phyloP scores from a whole-genome alignment of 306 rosid species.

The Castanea crenata region DNA sequence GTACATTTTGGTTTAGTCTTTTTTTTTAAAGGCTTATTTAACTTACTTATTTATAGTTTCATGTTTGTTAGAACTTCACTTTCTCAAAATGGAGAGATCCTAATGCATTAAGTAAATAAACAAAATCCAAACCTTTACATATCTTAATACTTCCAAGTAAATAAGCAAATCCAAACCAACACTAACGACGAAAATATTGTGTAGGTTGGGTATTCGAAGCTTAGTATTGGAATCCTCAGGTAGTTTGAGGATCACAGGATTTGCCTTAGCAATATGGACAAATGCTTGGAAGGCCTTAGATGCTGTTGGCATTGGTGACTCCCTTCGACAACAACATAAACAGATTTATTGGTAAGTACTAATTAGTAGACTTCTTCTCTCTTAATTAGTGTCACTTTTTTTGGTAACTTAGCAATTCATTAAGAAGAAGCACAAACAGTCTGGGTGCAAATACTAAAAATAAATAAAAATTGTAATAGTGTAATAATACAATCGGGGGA shows the following conservation, averaged over 20 bases:
- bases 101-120: too few species aligned
- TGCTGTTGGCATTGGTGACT: conserved; percentile 49
- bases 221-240: conserved; percentile 65
- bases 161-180: too few species aligned
- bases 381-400: neutral
- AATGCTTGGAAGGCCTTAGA: conserved; percentile 90
- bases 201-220: conserved; percentile 61
- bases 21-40: neutral
- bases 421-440: too few species aligned
- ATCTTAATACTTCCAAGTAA: too few species aligned
- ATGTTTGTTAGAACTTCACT: too few species aligned
- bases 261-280: conserved; percentile 51
- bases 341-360: conserved; percentile 41
- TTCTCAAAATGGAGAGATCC: too few species aligned
- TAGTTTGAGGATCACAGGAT: conserved; percentile 57
- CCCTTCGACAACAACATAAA: conserved; percentile 51
- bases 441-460: too few species aligned
- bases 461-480: too few species aligned
- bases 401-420: too few species aligned
- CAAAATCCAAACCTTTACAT: too few species aligned
- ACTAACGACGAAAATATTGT: neutral
- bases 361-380: neutral
- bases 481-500: too few species aligned
- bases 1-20: neutral
- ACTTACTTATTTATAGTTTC: too few species aligned